Conservation (phyloP, 78 protist genomes). For the Protostelium mycophagum region DNA sequence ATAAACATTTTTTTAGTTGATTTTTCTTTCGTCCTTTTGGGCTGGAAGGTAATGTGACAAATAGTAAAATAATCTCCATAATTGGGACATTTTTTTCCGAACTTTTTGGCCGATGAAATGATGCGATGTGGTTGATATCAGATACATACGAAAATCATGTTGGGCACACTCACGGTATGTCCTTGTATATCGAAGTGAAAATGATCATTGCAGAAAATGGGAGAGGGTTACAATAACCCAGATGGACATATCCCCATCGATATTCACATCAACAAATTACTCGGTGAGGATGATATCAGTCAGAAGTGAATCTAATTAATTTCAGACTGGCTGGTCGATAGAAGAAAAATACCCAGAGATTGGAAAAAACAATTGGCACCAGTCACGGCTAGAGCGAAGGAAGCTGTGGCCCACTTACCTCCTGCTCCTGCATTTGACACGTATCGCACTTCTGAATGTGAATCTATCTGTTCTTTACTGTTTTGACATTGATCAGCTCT, state of each 20-base stretch:
- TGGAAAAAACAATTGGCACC: not conserved
- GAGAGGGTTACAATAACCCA: not conserved
- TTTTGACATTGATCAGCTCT: not conserved
- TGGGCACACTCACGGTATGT: not conserved
- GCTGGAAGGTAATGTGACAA: no score
- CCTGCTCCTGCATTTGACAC: not conserved
- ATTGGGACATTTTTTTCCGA: no score
- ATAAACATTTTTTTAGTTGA: no score
- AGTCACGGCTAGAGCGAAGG: not conserved
- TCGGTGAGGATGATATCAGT: not conserved
- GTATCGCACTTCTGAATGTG: not conserved
- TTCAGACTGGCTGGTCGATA: not conserved
- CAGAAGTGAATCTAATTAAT: not conserved
- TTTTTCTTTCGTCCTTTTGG: no score
- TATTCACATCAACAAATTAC: not conserved
- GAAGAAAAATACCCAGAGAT: not conserved
- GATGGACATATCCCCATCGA: not conserved
- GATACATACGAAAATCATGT: no score
- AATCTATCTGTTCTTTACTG: not conserved
- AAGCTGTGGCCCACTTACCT: not conserved
- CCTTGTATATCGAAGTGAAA: not conserved
- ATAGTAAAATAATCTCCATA: no score
- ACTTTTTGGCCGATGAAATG: no score
- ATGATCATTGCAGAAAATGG: not conserved
- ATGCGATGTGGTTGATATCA: no score